These are phyloP conservation scores for Exophiala bonariae DNA, from an alignment of 2,329 filamentous ascomycete species.

Conservation along the genomic window DNA sequence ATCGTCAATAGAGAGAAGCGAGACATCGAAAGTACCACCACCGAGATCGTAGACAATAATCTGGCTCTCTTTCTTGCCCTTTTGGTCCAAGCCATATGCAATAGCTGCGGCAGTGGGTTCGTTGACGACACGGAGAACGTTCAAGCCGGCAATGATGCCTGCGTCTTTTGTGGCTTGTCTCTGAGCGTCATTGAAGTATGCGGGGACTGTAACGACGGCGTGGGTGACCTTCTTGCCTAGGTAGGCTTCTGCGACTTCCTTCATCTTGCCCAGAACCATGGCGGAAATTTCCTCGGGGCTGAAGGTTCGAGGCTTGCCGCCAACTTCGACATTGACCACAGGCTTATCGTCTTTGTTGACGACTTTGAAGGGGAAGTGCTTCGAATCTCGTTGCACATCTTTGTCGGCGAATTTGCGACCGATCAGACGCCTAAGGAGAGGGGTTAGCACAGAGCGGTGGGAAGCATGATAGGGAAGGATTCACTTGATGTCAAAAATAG, in stretches of 20 bases:
- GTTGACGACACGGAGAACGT: conserved; percentile 94
- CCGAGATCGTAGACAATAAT: conserved; percentile 93
- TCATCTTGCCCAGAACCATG: conserved; percentile 69
- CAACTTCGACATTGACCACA: conserved; percentile 68
- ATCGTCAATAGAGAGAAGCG: conserved; percentile 85
- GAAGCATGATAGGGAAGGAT: conserved; percentile 35
- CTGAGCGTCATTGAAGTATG: conserved; percentile 99
- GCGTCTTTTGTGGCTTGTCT: conserved; percentile 96
- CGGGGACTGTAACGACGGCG: conserved; percentile 85
- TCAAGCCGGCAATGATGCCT: conserved; percentile 86
- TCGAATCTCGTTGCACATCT: conserved; percentile 88
- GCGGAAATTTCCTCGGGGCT: conserved; percentile 67
- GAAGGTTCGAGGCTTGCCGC: conserved; percentile 60
- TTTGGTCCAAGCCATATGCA: conserved; percentile 91
- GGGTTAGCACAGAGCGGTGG: background rate
- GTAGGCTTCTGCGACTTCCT: conserved; percentile 64
- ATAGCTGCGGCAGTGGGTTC: conserved; percentile 94
- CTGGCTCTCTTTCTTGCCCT: conserved; percentile 71
- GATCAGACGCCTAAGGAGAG: conserved; percentile 67
- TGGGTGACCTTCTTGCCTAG: conserved; percentile 62
- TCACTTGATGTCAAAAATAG: conserved; percentile 82
- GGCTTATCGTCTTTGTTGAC: conserved; percentile 88
- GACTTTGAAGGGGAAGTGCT: conserved; percentile 98
- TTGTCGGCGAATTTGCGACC: conserved; percentile 80
- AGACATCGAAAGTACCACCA: conserved; percentile 94